phyloP scores from a whole-genome alignment of 164 flowering plant species.

The Dillenia suffruticosa region DNA sequence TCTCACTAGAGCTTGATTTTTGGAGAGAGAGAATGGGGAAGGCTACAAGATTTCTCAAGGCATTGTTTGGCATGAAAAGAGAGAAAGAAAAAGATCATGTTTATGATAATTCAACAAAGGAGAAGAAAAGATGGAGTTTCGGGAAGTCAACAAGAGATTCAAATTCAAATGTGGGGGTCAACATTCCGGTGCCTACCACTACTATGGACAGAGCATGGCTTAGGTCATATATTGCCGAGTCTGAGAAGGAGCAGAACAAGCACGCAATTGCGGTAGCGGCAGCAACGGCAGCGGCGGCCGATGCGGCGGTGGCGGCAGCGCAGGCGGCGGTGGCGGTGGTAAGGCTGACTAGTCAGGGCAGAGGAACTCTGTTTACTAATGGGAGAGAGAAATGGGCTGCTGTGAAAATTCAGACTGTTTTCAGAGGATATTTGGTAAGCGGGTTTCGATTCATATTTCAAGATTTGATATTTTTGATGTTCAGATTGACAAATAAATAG shows the following conservation, averaged over 20 bases:
- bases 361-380: slow-evolving; percentile 21
- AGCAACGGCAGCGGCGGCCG: slow-evolving; percentile 64
- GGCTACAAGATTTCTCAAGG: slow-evolving; percentile 69
- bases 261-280: slow-evolving; percentile 78
- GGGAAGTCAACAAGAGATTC: slow-evolving; percentile 39
- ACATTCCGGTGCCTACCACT: slow-evolving; percentile 4
- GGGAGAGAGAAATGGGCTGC: slow-evolving; percentile 47
- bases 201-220: slow-evolving; percentile 25
- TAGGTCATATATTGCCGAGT: slow-evolving; percentile 36
- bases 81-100: slow-evolving; percentile 37
- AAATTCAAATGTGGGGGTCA: slow-evolving; percentile 8
- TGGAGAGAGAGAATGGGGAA: slow-evolving; percentile 52
- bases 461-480: no score
- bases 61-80: slow-evolving; percentile 69
- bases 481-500: no score
- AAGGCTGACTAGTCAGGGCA: slow-evolving; percentile 48
- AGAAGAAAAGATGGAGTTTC: slow-evolving; percentile 72
- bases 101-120: slow-evolving; percentile 29
- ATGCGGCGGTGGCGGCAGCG: slow-evolving; percentile 67
- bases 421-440: slow-evolving; percentile 61
- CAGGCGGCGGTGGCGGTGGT: slow-evolving; percentile 70
- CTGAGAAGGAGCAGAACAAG: slow-evolving; percentile 49
- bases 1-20: neutral
- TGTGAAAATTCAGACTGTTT: slow-evolving; percentile 50
- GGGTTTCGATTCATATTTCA: neutral